Evolutionary conservation across 78 protist species (phyloP), one percentile per base, ranked within the genome.

Genomic region (Paratrimastix pyriformis): DNA sequence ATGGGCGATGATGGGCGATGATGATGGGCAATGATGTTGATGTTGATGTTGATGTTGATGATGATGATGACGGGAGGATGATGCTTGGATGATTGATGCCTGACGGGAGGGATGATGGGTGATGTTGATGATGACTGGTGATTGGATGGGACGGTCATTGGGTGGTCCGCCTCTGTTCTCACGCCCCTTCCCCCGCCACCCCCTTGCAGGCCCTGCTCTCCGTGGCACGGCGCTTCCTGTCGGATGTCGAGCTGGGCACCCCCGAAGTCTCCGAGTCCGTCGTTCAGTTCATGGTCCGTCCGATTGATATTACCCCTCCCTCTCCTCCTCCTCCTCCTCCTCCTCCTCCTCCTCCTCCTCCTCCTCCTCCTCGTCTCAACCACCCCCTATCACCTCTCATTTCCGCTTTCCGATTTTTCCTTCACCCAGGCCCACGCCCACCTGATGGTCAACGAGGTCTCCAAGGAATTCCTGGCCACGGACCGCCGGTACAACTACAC

Each of bases 401-500:
- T n/a, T n/a, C n/a, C n/a, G n/a, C n/a, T n/a, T n/a, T n/a, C n/a
- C n/a, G n/a, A n/a, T n/a, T n/a, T n/a, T n/a, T n/a, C n/a, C n/a
- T n/a, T n/a, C n/a, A n/a, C n/a, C n/a, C n/a, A n/a, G n/a, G 92
- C 96, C 15, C 70, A 33, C 48, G 87, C 72, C n/a, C 91, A 91
- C 86, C 9, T 32, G 26, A 32, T 13, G 11, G 79, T 82, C 29
- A 75, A 80, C 46, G 83, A 72, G 42, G 3, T 26, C 35, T 30
- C 72, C 33, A 7, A 42, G 30, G 38, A 32, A 42, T 85, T 46
- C 60, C 44, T 69, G 11, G 74, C 3, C 2, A 29, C 42, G 32
- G 79, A 82, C 62, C 73, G 81, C 48, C 59, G 93, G 8, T 42
- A 83, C 85, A 80, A 59, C 64, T 87, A 88, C 82, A 87, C 90